A percentile compares a stretch with the other conserved stretches of the same genome.
Conservation (phyloP, 257 asterid species). For the Solanum dulcamara region DNA sequence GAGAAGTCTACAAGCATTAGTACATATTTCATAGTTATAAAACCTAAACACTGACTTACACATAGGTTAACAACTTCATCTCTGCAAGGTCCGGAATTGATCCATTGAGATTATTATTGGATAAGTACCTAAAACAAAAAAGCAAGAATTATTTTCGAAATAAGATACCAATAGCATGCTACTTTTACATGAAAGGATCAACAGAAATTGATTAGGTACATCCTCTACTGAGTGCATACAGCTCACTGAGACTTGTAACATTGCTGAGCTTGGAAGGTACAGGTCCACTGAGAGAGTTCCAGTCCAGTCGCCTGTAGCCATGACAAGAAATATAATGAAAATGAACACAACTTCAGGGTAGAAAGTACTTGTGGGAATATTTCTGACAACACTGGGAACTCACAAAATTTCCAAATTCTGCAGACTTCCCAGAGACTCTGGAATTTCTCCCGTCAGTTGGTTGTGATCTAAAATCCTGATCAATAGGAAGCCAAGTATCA, state of each 20-base stretch:
- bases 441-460: constrained; percentile 48
- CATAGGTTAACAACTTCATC: constrained; percentile 33
- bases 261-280: constrained; percentile 45
- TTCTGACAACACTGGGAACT: constrained; percentile 22
- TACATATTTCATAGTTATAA: background rate
- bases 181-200: background rate
- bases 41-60: constrained; percentile 39
- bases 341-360: background rate
- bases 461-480: constrained; percentile 75
- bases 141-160: background rate
- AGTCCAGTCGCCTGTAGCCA: constrained; percentile 59
- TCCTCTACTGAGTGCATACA: constrained; percentile 34
- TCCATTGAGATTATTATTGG: constrained; percentile 60
- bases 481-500: background rate
- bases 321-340: constrained; percentile 4
- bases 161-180: background rate
- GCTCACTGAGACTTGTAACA: constrained; percentile 46
- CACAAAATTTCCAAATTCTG: constrained; percentile 57
- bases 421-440: constrained; percentile 47
- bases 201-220: background rate
- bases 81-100: constrained; percentile 50
- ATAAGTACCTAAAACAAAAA: constrained; percentile 48
- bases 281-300: constrained; percentile 46
- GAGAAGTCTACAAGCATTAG: background rate
- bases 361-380: background rate